Conservation (phyloP, 2,329 filamentous ascomycete species). For the Drechslerella stenobrocha region DNA sequence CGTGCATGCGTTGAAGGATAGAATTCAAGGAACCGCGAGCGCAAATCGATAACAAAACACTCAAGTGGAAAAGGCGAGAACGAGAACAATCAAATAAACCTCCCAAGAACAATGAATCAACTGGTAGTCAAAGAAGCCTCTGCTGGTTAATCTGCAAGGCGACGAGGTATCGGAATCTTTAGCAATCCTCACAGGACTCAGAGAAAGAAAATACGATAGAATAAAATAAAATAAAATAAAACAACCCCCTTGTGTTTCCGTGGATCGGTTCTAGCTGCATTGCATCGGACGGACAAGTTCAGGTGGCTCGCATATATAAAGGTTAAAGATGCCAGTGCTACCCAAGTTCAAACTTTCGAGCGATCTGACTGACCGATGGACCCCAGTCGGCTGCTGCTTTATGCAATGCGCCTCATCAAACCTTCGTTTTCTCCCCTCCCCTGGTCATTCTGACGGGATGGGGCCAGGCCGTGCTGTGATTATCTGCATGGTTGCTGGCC, state of each 20-base stretch:
- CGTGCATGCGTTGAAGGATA: constrained; percentile 39
- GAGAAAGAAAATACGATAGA: constrained; percentile 11
- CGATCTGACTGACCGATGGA: constrained; percentile 15
- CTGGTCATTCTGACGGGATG: constrained; percentile 46
- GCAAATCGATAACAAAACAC: constrained; percentile 2
- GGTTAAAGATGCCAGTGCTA: constrained; percentile 22
- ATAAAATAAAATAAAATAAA: constrained; percentile 15
- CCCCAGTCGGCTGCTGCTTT: constrained; percentile 28
- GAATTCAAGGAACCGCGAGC: constrained; percentile 12
- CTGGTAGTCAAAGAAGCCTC: neutral
- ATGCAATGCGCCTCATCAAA: constrained; percentile 48
- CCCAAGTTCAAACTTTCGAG: constrained; percentile 11
- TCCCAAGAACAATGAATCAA: constrained; percentile 21
- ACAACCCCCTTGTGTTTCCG: constrained; percentile 28
- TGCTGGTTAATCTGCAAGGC: constrained; percentile 5
- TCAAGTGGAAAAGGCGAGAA: neutral
- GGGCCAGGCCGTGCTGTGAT: constrained; percentile 47
- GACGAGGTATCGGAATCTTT: constrained; percentile 17
- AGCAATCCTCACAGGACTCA: constrained; percentile 15
- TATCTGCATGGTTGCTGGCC: constrained; percentile 45
- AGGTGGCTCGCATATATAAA: constrained; percentile 49
- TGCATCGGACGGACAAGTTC: constrained; percentile 38
- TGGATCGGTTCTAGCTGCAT: constrained; percentile 44
- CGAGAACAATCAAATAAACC: constrained; percentile 26
- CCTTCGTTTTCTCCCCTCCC: constrained; percentile 16